Evolutionary conservation across 257 asterid genomes (phyloP).

Genomic region (Fraxinus americana): DNA sequence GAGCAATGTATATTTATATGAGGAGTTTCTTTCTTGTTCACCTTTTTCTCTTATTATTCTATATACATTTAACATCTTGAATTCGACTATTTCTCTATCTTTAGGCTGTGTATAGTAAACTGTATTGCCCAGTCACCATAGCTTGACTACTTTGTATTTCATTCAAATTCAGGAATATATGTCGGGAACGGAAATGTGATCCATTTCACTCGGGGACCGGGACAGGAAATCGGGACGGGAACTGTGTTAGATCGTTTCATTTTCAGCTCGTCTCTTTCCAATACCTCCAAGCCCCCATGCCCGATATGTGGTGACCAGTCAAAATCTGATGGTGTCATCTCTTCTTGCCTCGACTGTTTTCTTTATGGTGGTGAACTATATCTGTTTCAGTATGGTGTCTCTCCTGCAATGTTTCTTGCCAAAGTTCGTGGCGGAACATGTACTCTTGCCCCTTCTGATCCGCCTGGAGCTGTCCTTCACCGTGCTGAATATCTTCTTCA

Average conservation of each 20-base stretch:
- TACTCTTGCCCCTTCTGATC: constrained; percentile 71
- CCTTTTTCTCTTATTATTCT: background rate
- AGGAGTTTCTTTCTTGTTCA: background rate
- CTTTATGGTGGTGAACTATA: constrained; percentile 71
- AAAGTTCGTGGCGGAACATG: constrained; percentile 92
- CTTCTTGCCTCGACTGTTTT: constrained; percentile 89
- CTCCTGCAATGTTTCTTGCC: constrained; percentile 58
- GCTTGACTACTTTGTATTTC: background rate
- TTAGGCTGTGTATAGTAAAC: background rate
- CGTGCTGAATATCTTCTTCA: constrained; percentile 76
- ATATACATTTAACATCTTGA: background rate
- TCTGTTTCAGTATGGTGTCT: constrained; percentile 59
- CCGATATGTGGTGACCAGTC: constrained; percentile 79
- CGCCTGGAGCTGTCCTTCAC: constrained; percentile 57
- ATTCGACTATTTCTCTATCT: background rate
- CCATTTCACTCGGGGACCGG: constrained; percentile 89
- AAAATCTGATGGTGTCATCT: constrained; percentile 61
- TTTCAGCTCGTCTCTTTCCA: constrained; percentile 72
- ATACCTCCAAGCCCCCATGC: constrained; percentile 57
- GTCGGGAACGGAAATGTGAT: constrained; percentile 70
- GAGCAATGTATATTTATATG: background rate
- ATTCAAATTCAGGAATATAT: constrained; percentile 64
- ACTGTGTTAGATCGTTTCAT: constrained; percentile 60
- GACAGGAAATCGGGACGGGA: constrained; percentile 87
- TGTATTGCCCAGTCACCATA: background rate